Conservation (phyloP, 176 grass and related monocot species). For the Rhipidocladum racemiflorum region DNA sequence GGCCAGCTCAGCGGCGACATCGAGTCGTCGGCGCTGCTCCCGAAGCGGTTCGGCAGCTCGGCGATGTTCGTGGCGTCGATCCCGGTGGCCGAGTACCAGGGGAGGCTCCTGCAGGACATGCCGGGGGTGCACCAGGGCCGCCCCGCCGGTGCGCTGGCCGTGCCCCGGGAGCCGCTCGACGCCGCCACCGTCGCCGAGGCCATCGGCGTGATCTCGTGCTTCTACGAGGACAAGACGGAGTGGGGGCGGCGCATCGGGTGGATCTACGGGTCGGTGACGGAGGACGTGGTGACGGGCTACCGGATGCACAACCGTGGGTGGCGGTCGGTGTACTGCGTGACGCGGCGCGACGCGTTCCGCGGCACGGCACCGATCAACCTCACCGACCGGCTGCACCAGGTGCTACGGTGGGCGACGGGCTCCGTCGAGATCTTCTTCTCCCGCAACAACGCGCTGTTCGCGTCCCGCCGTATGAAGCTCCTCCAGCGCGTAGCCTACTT, state of each 20-base stretch:
- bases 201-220: conserved; percentile 89
- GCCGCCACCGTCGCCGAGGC: conserved; percentile 74
- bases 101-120: conserved; percentile 74
- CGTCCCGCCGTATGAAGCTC: conserved; percentile 81
- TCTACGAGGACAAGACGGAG: conserved; percentile 91
- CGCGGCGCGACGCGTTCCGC: conserved; percentile 76
- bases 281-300: conserved; percentile 98
- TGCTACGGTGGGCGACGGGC: conserved; percentile 94
- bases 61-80: conserved; percentile 67
- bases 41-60: conserved; percentile 74
- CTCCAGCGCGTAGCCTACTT: conserved; percentile 84
- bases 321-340: conserved; percentile 91
- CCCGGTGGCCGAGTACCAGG: conserved; percentile 87
- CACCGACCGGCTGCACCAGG: conserved; percentile 81
- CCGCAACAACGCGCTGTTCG: conserved; percentile 82
- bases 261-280: conserved; percentile 94
- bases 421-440: conserved; percentile 99
- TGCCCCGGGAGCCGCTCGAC: conserved; percentile 81
- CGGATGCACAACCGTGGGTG: conserved; percentile 97
- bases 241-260: conserved; percentile 86
- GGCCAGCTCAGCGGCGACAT: conserved; percentile 45
- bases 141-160: conserved; percentile 67
- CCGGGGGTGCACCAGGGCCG: conserved; percentile 68
- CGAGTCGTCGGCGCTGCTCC: conserved; percentile 60
- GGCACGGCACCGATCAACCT: conserved; percentile 90